Conservation (phyloP, 225 moss, liverwort and hornwort species). For the Sphagnum contortum region DNA sequence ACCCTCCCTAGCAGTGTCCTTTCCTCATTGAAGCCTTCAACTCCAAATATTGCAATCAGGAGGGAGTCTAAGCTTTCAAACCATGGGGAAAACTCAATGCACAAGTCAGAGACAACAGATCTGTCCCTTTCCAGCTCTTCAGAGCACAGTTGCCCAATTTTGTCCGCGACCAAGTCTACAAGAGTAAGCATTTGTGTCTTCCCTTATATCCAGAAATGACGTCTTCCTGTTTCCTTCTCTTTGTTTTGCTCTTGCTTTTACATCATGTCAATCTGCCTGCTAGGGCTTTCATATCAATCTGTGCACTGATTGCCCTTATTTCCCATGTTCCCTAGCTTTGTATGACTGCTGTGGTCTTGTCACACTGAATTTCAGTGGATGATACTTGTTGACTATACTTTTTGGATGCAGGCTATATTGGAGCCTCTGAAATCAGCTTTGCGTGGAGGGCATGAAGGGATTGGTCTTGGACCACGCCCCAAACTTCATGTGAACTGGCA, state of each 20-base stretch:
- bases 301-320: too few species aligned
- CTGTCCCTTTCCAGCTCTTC: constrained; percentile 6
- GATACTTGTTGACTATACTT: too few species aligned
- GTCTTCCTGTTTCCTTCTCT: too few species aligned
- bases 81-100: constrained; percentile 3
- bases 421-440: constrained; percentile 31
- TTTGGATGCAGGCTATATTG: constrained; percentile 16
- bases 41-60: too few species aligned
- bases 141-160: constrained; percentile 6
- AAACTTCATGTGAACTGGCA: constrained; percentile 43
- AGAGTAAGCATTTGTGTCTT: background rate
- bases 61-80: background rate
- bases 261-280: too few species aligned
- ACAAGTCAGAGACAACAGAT: constrained; percentile 15
- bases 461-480: constrained; percentile 36
- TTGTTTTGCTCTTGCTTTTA: too few species aligned
- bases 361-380: too few species aligned
- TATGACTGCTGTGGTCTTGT: too few species aligned
- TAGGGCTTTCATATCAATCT: too few species aligned
- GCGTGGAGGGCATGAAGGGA: constrained; percentile 37
- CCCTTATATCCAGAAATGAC: background rate
- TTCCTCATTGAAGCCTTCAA: background rate
- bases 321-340: too few species aligned
- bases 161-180: background rate
- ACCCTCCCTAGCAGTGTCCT: background rate